Evolutionary conservation across 805 yeast genomes (phyloP), one percentile per base, ranked within the genome.

Genomic region (Debaryomyces castellii): DNA sequence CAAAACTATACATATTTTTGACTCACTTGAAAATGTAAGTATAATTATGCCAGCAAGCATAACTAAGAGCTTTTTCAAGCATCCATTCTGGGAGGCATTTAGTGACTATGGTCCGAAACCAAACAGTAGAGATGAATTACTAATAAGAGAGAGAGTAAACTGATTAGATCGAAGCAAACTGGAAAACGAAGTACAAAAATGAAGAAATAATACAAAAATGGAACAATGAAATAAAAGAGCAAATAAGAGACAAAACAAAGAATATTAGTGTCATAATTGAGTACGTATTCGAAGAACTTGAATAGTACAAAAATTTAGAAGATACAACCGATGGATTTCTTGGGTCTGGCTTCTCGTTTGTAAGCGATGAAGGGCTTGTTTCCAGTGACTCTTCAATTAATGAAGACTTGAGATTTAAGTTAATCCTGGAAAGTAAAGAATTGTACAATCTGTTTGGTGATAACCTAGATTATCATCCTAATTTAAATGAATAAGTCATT

Each of bases 381-480:
- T 46, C 22, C 24, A 48, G 59, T 14, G 66, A 60, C 46, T 27
- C 32, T 0, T 53, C 53, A 4, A 49, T 67, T 23, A 44, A 42
- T 8, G 35, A 36, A 11, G 41, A 38, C 0, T 11, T 46, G 5
- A 57, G 50, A 39, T n/a, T 18, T 5, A 18, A 27, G 10, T 52
- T 67, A 16, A 9, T 20, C 21, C 18, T 24, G 2, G 51, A 50
- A 17, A 44, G 53, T 4, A 41, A 51, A 14, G 53, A 48, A 20
- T 52, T 59, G 32, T 41, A 44, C 12, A 45, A 45, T 5, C 49
- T 51, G 44, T 51, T 54, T 40, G 53, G 40, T 12, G 18, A 44
- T n/a, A 48, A 44, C n/a, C 44, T 54, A 23, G 74, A 70, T 45
- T 70, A 64, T 51, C 75, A 69, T 47, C 75, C 75, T 10, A 62